Base-by-base conservation (phyloP, 2,329 filamentous ascomycete species). In the Lecanicillium sp. region DNA sequence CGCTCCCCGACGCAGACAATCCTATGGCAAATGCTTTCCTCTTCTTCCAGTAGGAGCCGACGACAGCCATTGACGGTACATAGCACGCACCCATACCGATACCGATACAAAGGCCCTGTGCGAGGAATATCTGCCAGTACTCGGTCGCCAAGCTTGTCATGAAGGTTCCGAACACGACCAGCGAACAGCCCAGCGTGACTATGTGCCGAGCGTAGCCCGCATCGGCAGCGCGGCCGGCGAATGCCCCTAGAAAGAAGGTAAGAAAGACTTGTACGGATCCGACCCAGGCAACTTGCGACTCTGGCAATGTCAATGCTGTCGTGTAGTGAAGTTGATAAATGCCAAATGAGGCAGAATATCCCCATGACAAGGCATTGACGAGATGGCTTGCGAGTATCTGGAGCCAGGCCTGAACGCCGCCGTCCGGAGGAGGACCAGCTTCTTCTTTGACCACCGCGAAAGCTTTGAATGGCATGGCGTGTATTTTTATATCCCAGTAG, bases 41-140 rank as follows among this genome's bases (percentile, higher is more conserved):
- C n/a, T 63, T 73, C 8, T 68, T 68, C 54, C 86, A 86, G 46
- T 83, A 84, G 0, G 78, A 81, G 11, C 77, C 69, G 10, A 80
- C 64, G 17, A 81, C 62, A 12, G 75, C 70, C 26, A 78, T 56
- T 15, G 71, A 72, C 24, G 79, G 72, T 38, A 71, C 69, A 62
- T 79, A 78, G 54, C 81, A 64, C 43, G 80, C 61, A 1, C 78
- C 71, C 55, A 68, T 66, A 1, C 79, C 79, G 1, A 83, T 60
- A 0, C 79, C 79, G 21, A 76, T 70, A 36, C 77, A 78, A 1
- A 83, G 52, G 0, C 77, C 79, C 52, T 83, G 79, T 0, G 70
- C 63, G 0, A 78, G 65, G 23, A 77, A 64, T 0, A 77, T 51
- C 37, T 76, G 70, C 67, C 69, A 75, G 55, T 74, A 75, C 17